These are phyloP conservation scores for Colletotrichum somersetense DNA, from an alignment of 2,329 filamentous ascomycete genomes.

Conservation along the genomic window DNA sequence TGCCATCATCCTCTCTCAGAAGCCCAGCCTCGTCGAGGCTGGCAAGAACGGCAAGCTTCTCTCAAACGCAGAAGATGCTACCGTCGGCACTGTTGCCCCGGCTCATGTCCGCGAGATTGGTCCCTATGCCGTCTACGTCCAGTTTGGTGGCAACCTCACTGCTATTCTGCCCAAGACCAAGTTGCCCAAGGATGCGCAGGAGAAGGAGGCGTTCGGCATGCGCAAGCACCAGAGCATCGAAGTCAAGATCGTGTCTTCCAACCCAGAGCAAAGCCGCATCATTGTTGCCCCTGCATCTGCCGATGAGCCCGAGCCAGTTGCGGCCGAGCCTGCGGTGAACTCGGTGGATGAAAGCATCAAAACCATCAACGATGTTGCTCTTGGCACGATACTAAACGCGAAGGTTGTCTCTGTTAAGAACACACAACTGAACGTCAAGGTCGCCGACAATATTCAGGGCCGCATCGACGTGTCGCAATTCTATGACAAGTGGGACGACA, in stretches of 20 bases:
- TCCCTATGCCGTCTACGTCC: constrained; percentile 84
- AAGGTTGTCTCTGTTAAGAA: constrained; percentile 87
- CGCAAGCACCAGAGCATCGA: constrained; percentile 81
- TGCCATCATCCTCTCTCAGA: constrained; percentile 82
- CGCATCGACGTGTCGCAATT: constrained; percentile 92
- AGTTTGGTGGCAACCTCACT: constrained; percentile 82
- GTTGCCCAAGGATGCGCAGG: constrained; percentile 76
- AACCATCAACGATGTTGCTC: constrained; percentile 77
- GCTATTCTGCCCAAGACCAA: constrained; percentile 85
- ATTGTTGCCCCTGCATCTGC: constrained; percentile 64
- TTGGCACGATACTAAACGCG: constrained; percentile 81
- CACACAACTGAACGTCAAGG: constrained; percentile 91
- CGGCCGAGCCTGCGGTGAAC: constrained; percentile 54
- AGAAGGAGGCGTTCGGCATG: constrained; percentile 82
- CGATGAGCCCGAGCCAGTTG: constrained; percentile 51
- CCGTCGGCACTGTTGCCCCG: constrained; percentile 75
- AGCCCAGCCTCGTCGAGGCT: constrained; percentile 84
- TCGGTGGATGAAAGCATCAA: constrained; percentile 73
- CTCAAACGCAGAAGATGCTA: constrained; percentile 77
- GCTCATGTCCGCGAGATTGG: constrained; percentile 92
- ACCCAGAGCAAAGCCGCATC: constrained; percentile 78
- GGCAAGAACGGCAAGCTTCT: constrained; percentile 79
- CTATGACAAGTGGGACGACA: constrained; percentile 90
- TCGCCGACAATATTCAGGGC: constrained; percentile 91
- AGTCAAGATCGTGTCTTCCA: constrained; percentile 78